Conservation (phyloP, 768 basidiomycete species). For the Boletus sp. region DNA sequence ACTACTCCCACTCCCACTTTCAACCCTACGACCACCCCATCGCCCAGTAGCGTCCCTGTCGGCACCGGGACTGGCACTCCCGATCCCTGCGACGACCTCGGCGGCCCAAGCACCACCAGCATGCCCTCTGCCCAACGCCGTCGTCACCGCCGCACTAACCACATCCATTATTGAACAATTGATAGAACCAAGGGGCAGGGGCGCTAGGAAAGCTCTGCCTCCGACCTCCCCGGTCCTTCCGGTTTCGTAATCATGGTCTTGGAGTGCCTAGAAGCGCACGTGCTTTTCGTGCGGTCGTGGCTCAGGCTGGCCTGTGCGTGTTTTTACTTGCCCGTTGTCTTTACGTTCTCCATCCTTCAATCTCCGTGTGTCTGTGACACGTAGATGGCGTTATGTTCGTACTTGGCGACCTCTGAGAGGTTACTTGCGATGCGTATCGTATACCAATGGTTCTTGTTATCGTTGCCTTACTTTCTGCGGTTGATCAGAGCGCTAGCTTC, state of each 20-base stretch:
- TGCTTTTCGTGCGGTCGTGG: background rate
- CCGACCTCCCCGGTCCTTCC: background rate
- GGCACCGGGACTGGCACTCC: background rate
- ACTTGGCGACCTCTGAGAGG: background rate
- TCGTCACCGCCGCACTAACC: slow-evolving; percentile 3
- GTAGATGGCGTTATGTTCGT: background rate
- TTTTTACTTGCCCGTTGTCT: background rate
- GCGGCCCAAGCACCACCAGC: background rate
- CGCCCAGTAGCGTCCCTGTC: background rate
- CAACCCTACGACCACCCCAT: background rate
- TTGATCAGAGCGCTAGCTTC: background rate
- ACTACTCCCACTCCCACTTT: background rate
- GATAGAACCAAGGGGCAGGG: background rate
- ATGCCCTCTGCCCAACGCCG: background rate
- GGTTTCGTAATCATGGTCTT: background rate
- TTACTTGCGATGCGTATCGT: background rate
- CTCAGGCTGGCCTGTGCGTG: background rate
- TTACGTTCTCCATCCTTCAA: background rate
- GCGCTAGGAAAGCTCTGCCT: background rate
- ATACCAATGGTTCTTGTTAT: background rate
- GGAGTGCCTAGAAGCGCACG: background rate
- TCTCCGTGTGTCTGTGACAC: background rate
- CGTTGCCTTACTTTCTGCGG: background rate
- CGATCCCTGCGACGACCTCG: background rate
- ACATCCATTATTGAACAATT: background rate